phyloP scores from a whole-genome alignment of 495 filamentous ascomycete genomes.

The Xylaria castorea region DNA sequence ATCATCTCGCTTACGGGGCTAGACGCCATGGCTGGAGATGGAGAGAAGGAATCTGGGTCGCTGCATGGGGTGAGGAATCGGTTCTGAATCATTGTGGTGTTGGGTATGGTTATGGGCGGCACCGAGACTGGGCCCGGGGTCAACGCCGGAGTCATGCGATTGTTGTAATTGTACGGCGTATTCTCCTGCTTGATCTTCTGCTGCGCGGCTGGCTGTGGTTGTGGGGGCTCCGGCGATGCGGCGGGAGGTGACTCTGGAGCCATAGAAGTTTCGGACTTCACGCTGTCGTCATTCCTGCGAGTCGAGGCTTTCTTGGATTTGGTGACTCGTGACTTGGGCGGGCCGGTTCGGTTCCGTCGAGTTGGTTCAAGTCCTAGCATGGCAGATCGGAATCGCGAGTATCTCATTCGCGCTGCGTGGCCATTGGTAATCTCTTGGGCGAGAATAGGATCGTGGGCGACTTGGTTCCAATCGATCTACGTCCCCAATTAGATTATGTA shows the following conservation, averaged over 20 bases:
- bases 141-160: slow-evolving; percentile 34
- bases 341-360: slow-evolving; percentile 46
- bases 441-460: slow-evolving; percentile 61
- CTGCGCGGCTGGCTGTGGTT: background rate
- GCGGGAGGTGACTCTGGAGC: slow-evolving; percentile 26
- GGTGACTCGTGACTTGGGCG: slow-evolving; percentile 42
- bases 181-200: slow-evolving; percentile 49
- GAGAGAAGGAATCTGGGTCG: slow-evolving; percentile 47
- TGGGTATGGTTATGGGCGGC: slow-evolving; percentile 24
- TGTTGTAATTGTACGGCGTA: slow-evolving; percentile 30
- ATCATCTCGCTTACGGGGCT: slow-evolving; percentile 42
- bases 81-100: slow-evolving; percentile 38
- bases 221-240: slow-evolving; percentile 18
- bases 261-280: slow-evolving; percentile 37
- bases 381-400: slow-evolving; percentile 66
- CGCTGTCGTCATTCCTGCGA: slow-evolving; percentile 37
- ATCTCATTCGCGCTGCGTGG: slow-evolving; percentile 84
- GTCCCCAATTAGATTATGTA: slow-evolving; percentile 15
- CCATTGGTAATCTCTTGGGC: slow-evolving; percentile 73
- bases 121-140: slow-evolving; percentile 36
- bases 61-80: slow-evolving; percentile 54
- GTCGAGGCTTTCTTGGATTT: slow-evolving; percentile 52
- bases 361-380: slow-evolving; percentile 52
- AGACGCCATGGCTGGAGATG: slow-evolving; percentile 34
- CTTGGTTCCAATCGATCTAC: slow-evolving; percentile 77